A percentile compares a stretch with the other conserved stretches of the same genome.
These are phyloP conservation scores for Phycomyces blakesleeanus DNA, from an alignment of 192 early-diverging fungal genomes.

Conservation along the genomic window DNA sequence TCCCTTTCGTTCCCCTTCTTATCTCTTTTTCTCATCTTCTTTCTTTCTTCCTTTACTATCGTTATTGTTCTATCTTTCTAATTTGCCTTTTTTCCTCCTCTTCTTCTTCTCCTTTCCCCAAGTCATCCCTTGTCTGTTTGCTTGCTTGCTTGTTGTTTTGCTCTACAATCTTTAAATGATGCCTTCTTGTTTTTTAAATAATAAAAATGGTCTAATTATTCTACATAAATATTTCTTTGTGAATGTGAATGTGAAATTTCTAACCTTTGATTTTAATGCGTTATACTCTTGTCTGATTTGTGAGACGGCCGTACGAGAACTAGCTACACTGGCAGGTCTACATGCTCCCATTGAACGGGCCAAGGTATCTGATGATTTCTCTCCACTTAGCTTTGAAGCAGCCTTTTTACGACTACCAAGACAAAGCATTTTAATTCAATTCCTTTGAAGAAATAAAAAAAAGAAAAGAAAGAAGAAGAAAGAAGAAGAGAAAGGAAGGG, in stretches of 20 bases:
- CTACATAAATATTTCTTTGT: too few relatives aligned
- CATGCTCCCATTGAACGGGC: background rate
- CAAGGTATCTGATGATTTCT: background rate
- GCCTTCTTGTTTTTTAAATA: too few relatives aligned
- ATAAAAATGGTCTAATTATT: too few relatives aligned
- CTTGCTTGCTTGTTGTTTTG: too few relatives aligned
- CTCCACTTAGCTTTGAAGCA: background rate
- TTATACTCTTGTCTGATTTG: slow-evolving; percentile 15
- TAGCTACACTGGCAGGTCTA: slow-evolving; percentile 9
- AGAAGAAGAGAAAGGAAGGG: background rate
- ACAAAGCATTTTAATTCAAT: slow-evolving; percentile 2
- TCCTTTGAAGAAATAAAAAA: background rate
- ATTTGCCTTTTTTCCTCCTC: too few relatives aligned
- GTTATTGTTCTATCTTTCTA: background rate
- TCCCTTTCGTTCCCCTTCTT: too few relatives aligned
- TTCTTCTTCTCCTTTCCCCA: background rate
- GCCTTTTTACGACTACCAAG: slow-evolving; percentile 1
- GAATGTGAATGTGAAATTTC: too few relatives aligned
- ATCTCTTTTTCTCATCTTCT: too few relatives aligned
- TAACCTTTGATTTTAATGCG: slow-evolving; percentile 15
- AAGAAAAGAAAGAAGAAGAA: background rate
- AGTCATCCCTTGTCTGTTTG: too few relatives aligned
- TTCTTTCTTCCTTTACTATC: too few relatives aligned
- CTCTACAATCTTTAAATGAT: too few relatives aligned
- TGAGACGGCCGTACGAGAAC: slow-evolving; percentile 3